These are phyloP conservation scores for Trichoderma breve DNA, from an alignment of 2,329 filamentous ascomycete species.

Conservation along the genomic window DNA sequence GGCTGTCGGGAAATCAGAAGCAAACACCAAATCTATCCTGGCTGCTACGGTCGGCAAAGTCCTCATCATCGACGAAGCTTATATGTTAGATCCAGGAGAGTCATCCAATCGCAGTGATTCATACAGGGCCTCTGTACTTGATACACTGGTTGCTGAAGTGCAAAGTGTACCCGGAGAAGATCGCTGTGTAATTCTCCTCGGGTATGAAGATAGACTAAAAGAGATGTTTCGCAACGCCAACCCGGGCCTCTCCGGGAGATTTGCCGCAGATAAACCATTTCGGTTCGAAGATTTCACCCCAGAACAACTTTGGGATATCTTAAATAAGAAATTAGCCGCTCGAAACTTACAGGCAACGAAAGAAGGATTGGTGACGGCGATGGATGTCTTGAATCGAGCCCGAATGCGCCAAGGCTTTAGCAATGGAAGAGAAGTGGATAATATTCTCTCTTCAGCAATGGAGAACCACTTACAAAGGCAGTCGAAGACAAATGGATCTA, in stretches of 20 bases:
- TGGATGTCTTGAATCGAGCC: neutral
- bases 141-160: slow-evolving; percentile 2
- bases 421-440: slow-evolving; percentile 3
- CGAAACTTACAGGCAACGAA: neutral
- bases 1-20: slow-evolving; percentile 67
- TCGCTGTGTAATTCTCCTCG: neutral
- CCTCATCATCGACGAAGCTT: slow-evolving; percentile 71
- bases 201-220: neutral
- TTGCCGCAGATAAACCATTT: neutral
- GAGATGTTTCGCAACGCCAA: slow-evolving; percentile 10
- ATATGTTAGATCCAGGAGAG: slow-evolving; percentile 32
- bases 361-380: neutral
- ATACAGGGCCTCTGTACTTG: neutral
- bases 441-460: neutral
- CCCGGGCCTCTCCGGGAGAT: neutral
- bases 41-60: slow-evolving; percentile 64
- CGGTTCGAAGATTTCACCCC: neutral
- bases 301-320: neutral
- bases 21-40: slow-evolving; percentile 57
- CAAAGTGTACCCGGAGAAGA: slow-evolving; percentile 4
- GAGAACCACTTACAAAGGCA: neutral
- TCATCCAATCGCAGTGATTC: neutral
- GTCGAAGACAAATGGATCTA: neutral
- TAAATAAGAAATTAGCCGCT: neutral
- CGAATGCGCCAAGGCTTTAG: neutral